Evolutionary conservation across 1,284 basidiomycete genomes (phyloP).

Genomic region (Ustilago esculenta): DNA sequence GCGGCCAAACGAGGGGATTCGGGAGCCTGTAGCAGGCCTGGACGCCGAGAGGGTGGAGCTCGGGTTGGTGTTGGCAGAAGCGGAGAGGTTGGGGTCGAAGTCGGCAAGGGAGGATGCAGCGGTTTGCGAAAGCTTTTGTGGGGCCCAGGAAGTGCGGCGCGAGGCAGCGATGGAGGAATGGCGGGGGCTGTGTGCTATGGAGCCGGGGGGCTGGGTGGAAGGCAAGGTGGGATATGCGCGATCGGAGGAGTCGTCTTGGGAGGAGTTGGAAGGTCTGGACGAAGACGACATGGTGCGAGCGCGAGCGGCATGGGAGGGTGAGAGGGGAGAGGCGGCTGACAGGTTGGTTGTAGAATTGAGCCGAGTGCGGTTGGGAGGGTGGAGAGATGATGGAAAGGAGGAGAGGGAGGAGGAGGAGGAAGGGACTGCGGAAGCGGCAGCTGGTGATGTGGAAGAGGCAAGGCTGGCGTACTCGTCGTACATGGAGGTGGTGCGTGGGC

Average conservation of each 20-base stretch:
- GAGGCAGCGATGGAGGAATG: slow-evolving; percentile 10
- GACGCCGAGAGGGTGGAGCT: slow-evolving; percentile 3
- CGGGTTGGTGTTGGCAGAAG: neutral
- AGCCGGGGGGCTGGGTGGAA: slow-evolving; percentile 10
- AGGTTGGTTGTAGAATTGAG: slow-evolving; percentile 30
- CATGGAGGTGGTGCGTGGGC: slow-evolving; percentile 24
- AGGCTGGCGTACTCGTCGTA: slow-evolving; percentile 23
- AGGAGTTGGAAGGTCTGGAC: slow-evolving; percentile 7
- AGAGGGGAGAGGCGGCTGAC: slow-evolving; percentile 11
- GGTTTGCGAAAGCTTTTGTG: slow-evolving; percentile 18
- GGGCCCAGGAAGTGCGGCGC: slow-evolving; percentile 39
- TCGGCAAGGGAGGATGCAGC: slow-evolving; percentile 15
- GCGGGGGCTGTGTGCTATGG: slow-evolving; percentile 3
- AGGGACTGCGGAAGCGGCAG: slow-evolving; percentile 9
- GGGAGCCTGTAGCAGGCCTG: slow-evolving; percentile 28
- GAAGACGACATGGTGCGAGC: slow-evolving; percentile 36
- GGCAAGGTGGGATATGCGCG: slow-evolving; percentile 25
- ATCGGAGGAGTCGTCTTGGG: slow-evolving; percentile 10
- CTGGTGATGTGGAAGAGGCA: slow-evolving; percentile 10
- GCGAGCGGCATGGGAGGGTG: slow-evolving; percentile 13
- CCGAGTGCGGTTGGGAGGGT: slow-evolving; percentile 14
- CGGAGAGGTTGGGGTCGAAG: slow-evolving; percentile 19
- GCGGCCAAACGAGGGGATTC: slow-evolving; percentile 45
- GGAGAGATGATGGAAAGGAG: too few relatives aligned
- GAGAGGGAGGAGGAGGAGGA: slow-evolving; percentile 2